A percentile compares a stretch with the other conserved stretches of the same genome.
Evolutionary conservation across 169 alveolate genomes (phyloP).

Genomic region (Cryptosporidium canis): DNA sequence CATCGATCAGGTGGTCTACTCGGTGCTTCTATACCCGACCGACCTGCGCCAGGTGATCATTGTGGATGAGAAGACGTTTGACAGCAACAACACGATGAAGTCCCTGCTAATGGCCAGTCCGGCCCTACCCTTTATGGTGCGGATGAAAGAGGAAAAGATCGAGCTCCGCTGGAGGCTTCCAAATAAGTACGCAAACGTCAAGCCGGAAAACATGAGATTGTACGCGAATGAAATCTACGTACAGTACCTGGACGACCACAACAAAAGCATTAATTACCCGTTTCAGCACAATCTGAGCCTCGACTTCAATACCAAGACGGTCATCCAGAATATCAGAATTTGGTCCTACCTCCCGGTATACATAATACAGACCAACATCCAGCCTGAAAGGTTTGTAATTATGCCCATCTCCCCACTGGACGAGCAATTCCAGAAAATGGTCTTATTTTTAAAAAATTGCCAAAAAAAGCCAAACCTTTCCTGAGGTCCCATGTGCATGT

Average conservation of each 20-base stretch:
- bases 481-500: no score
- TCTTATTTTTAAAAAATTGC: no score
- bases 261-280: background rate
- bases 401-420: constrained; percentile 11
- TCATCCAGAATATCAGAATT: constrained; percentile 10
- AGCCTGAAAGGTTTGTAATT: background rate
- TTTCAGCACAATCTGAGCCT: background rate
- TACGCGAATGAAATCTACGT: background rate
- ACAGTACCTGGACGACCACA: background rate
- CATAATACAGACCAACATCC: background rate
- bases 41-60: background rate
- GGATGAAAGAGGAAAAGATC: background rate
- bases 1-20: background rate
- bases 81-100: background rate
- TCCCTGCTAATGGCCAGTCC: background rate
- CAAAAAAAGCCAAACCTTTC: no score
- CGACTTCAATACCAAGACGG: background rate
- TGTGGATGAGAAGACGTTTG: background rate
- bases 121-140: background rate
- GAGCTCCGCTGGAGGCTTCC: background rate
- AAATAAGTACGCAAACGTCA: background rate
- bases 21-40: constrained; percentile 20
- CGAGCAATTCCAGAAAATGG: background rate
- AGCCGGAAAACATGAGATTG: background rate
- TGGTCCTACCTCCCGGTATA: constrained; percentile 30